Evolutionary conservation across 148 eudicot species (phyloP).

Genomic region (Rhododendron molle): DNA sequence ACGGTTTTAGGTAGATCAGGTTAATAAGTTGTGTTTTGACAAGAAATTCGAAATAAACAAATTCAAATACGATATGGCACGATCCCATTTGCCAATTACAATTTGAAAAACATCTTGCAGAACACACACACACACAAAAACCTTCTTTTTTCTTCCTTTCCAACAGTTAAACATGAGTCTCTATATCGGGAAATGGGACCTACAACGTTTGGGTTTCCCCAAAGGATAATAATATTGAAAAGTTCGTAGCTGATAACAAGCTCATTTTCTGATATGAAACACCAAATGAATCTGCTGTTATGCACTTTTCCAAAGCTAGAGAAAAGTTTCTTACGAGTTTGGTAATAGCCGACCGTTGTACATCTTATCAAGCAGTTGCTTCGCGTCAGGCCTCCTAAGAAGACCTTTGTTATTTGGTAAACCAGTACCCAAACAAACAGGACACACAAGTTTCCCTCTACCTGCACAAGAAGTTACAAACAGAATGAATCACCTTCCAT

Average conservation of each 20-base stretch:
- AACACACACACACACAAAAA: no score
- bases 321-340: slow-evolving; percentile 55
- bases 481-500: background rate
- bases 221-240: background rate
- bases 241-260: background rate
- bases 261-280: background rate
- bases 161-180: background rate
- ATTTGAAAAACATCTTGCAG: background rate
- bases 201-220: background rate
- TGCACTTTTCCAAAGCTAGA: background rate
- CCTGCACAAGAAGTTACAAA: slow-evolving; percentile 38
- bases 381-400: slow-evolving; percentile 84
- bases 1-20: background rate
- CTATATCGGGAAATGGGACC: background rate
- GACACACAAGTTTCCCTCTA: slow-evolving; percentile 95
- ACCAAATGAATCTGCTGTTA: background rate
- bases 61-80: background rate
- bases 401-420: slow-evolving; percentile 96
- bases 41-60: background rate
- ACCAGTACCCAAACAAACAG: slow-evolving; percentile 95
- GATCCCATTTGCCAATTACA: background rate
- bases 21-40: background rate
- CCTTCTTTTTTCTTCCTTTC: background rate
- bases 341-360: slow-evolving; percentile 87
- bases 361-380: slow-evolving; percentile 89